Percentiles rank a stretch among this genome's conserved stretches.
These are phyloP conservation scores for Collybiopsis luxurians DNA, from an alignment of 768 basidiomycete genomes.

Conservation along the genomic window DNA sequence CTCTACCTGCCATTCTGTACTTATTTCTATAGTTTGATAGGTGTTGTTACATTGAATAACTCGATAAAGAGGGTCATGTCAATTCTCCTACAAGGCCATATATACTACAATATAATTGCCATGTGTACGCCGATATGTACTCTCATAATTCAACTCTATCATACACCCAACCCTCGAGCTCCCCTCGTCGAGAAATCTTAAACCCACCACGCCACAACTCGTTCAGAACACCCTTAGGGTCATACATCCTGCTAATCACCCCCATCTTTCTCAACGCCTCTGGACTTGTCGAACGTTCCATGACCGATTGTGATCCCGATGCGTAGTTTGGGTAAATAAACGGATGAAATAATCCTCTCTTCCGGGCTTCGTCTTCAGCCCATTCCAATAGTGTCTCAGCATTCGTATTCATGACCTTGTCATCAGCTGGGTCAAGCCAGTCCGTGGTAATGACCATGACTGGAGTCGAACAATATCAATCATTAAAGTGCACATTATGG, in stretches of 20 bases:
- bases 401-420: slow-evolving; percentile 12
- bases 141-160: not conserved
- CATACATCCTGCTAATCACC: slow-evolving; percentile 1
- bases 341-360: slow-evolving; percentile 3
- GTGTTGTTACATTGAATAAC: too few species aligned
- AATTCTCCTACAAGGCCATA: too few species aligned
- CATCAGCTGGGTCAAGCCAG: slow-evolving; percentile 15
- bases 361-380: slow-evolving; percentile 10
- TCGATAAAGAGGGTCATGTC: too few species aligned
- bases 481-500: not conserved
- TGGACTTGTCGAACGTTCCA: not conserved
- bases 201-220: slow-evolving; percentile 11
- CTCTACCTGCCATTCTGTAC: too few species aligned
- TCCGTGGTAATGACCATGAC: slow-evolving; percentile 13
- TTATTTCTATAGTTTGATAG: too few species aligned
- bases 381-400: slow-evolving; percentile 6
- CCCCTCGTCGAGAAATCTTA: not conserved
- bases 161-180: not conserved
- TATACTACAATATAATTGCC: too few species aligned
- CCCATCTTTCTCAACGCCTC: not conserved
- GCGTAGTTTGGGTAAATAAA: slow-evolving; percentile 14
- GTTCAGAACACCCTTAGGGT: slow-evolving; percentile 1
- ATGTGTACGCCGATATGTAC: too few species aligned
- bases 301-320: not conserved
- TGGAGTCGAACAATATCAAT: not conserved